Base-by-base conservation (phyloP, 148 eudicot genomes). In the Mesembryanthemum crystallinum region DNA sequence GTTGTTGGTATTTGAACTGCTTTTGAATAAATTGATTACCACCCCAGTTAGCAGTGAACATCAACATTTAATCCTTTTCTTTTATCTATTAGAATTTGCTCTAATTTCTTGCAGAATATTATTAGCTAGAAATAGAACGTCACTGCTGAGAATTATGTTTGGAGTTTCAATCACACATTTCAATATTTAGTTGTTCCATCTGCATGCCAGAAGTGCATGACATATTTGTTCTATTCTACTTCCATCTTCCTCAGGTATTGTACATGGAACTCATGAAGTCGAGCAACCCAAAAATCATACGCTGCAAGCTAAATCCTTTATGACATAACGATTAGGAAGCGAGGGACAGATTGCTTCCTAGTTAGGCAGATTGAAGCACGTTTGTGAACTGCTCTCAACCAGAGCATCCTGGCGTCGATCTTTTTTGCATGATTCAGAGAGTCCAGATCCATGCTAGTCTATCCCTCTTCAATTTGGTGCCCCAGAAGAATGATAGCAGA, bases 331-430 rank as follows among this genome's bases (percentile, higher is more conserved):
- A 42, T 20, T 13, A 39, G 57, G 30, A 43, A n/a, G 5, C 1
- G 35, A 43, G 32, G 25, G 76, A 73, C 61, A 0, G 24, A 61
- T 73, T 21, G 21, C 65, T 42, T 39, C 28, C 0, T 37, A 72
- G 55, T 18, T 42, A 8, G 18, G 9, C 13, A 43, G 27, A 21
- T 37, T 73, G 35, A 60, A 73, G 57, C 66, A 42, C 27, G 67
- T 23, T 66, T 42, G 37, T 43, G 76, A 72, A 29, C 35, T 58
- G 52, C 66, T 64, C 54, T 59, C 55, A 9, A 42, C 10, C 55
- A 27, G 17, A 21, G 23, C 17, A 33, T 24, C n/a, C 0, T 14
- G 47, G 15, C 55, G 49, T 37, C 11, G 23, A 14, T 2, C 5
- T 15, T 3, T 15, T 35, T 43, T 30, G 25, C 70, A 29, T 51